A percentile compares a stretch with the other conserved stretches of the same genome.
Evolutionary conservation across 495 filamentous ascomycete genomes (phyloP).

Genomic region (Penicillium macrosclerotiorum): DNA sequence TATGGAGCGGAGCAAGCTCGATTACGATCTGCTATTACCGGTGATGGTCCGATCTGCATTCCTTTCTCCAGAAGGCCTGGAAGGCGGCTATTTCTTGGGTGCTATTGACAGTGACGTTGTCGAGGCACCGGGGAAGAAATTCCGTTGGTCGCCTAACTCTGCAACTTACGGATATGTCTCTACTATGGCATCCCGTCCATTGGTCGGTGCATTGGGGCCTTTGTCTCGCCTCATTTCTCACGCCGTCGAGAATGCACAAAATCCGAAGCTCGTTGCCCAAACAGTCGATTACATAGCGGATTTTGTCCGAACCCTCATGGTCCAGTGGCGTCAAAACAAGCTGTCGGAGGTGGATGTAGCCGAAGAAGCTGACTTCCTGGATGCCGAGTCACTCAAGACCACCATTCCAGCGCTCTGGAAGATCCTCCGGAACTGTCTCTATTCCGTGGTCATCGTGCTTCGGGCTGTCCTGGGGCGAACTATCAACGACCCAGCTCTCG

Average conservation of each 20-base stretch:
- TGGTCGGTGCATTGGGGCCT: slow-evolving; percentile 75
- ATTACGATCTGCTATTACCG: slow-evolving; percentile 76
- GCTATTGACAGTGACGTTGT: slow-evolving; percentile 74
- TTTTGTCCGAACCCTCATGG: slow-evolving; percentile 67
- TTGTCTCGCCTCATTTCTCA: slow-evolving; percentile 75
- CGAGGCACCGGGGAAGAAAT: slow-evolving; percentile 57
- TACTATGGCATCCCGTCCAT: slow-evolving; percentile 59
- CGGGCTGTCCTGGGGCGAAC: slow-evolving; percentile 70
- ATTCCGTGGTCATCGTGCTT: slow-evolving; percentile 72
- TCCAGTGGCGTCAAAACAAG: slow-evolving; percentile 84
- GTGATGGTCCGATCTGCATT: slow-evolving; percentile 66
- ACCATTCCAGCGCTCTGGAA: slow-evolving; percentile 82
- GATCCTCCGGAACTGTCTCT: slow-evolving; percentile 75
- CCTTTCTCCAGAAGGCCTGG: slow-evolving; percentile 69
- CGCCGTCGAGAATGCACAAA: slow-evolving; percentile 62
- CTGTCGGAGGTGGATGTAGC: slow-evolving; percentile 78
- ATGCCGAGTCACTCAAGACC: slow-evolving; percentile 62
- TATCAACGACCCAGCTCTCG: slow-evolving; percentile 53
- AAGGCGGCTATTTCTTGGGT: slow-evolving; percentile 78
- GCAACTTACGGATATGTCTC: slow-evolving; percentile 56
- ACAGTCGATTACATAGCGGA: slow-evolving; percentile 68
- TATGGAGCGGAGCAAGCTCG: slow-evolving; percentile 50
- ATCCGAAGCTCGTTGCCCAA: slow-evolving; percentile 59
- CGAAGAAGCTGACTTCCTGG: slow-evolving; percentile 68
- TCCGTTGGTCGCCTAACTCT: slow-evolving; percentile 68